These are phyloP conservation scores for Ascochyta fabae DNA, from an alignment of 2,329 filamentous ascomycete species.

Conservation along the genomic window DNA sequence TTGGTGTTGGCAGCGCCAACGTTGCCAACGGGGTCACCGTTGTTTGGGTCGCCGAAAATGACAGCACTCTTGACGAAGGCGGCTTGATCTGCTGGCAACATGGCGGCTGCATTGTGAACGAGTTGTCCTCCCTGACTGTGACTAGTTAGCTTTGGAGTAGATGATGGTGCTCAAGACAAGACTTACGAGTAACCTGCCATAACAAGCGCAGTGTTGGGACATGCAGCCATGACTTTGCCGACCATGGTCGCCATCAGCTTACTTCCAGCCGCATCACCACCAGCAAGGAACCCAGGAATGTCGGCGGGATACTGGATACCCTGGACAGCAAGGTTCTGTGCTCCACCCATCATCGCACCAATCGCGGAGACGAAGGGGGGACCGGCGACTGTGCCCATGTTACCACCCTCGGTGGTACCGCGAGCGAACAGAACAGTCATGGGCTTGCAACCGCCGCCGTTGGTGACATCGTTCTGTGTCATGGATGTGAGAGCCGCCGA, in stretches of 20 bases:
- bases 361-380: slow-evolving; percentile 60
- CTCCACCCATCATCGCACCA: slow-evolving; percentile 48
- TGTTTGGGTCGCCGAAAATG: slow-evolving; percentile 49
- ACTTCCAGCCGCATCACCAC: slow-evolving; percentile 55
- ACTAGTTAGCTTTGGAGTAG: neutral
- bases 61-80: slow-evolving; percentile 38
- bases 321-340: slow-evolving; percentile 58
- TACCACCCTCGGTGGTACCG: slow-evolving; percentile 61
- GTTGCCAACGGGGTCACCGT: slow-evolving; percentile 42
- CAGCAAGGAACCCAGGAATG: slow-evolving; percentile 53
- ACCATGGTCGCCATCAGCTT: slow-evolving; percentile 53
- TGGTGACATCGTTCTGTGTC: slow-evolving; percentile 38
- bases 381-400: slow-evolving; percentile 59
- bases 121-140: slow-evolving; percentile 49
- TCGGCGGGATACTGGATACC: slow-evolving; percentile 62
- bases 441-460: slow-evolving; percentile 49
- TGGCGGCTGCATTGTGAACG: slow-evolving; percentile 54
- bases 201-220: slow-evolving; percentile 56
- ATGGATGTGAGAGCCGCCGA: slow-evolving; percentile 29
- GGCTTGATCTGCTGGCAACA: slow-evolving; percentile 32
- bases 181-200: slow-evolving; percentile 58
- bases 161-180: neutral
- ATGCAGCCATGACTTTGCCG: slow-evolving; percentile 49
- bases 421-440: slow-evolving; percentile 65
- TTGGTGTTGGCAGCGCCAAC: slow-evolving; percentile 41